Percentiles rank a stretch among this genome's conserved stretches.
Conservation (phyloP, 2,329 filamentous ascomycete genomes). For the Fusarium sp. region DNA sequence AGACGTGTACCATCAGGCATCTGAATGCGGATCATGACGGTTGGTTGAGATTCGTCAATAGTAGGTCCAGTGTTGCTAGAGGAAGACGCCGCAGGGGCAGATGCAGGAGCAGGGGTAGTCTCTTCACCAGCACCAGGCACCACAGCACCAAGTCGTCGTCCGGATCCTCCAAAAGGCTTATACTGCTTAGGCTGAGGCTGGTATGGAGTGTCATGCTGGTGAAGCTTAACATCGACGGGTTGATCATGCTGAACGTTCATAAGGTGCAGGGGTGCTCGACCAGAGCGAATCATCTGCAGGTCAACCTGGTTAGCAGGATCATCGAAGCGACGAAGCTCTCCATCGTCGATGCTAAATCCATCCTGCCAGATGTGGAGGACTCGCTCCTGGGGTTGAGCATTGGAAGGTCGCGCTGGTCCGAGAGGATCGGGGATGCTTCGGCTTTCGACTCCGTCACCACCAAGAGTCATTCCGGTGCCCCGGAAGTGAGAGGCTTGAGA, state of each 20-base stretch:
- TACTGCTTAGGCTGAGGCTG: slow-evolving; percentile 75
- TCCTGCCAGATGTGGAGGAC: slow-evolving; percentile 82
- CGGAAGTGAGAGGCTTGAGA: slow-evolving; percentile 66
- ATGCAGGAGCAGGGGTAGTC: slow-evolving; percentile 22
- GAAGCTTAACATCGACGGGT: slow-evolving; percentile 79
- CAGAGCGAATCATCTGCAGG: slow-evolving; percentile 76
- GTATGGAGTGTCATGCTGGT: slow-evolving; percentile 76
- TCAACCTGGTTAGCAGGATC: slow-evolving; percentile 77
- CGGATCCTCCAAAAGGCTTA: slow-evolving; percentile 75
- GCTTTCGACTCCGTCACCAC: slow-evolving; percentile 77
- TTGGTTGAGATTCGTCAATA: slow-evolving; percentile 72
- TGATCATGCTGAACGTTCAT: slow-evolving; percentile 79
- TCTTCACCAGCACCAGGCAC: slow-evolving; percentile 65
- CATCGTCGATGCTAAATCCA: slow-evolving; percentile 86
- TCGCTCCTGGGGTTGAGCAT: slow-evolving; percentile 65
- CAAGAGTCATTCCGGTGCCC: slow-evolving; percentile 77
- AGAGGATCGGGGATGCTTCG: slow-evolving; percentile 70
- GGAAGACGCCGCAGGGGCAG: slow-evolving; percentile 47
- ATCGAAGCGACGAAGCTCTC: slow-evolving; percentile 77
- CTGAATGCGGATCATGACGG: slow-evolving; percentile 75
- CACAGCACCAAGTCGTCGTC: slow-evolving; percentile 77
- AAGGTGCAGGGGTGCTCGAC: slow-evolving; percentile 77
- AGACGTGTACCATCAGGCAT: slow-evolving; percentile 79
- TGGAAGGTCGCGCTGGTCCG: slow-evolving; percentile 43
- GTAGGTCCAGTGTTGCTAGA: slow-evolving; percentile 45